A percentile compares a stretch with the other conserved stretches of the same genome.
These are phyloP conservation scores for Phyllosticta ampelicida DNA, from an alignment of 2,329 filamentous ascomycete genomes.

Conservation along the genomic window DNA sequence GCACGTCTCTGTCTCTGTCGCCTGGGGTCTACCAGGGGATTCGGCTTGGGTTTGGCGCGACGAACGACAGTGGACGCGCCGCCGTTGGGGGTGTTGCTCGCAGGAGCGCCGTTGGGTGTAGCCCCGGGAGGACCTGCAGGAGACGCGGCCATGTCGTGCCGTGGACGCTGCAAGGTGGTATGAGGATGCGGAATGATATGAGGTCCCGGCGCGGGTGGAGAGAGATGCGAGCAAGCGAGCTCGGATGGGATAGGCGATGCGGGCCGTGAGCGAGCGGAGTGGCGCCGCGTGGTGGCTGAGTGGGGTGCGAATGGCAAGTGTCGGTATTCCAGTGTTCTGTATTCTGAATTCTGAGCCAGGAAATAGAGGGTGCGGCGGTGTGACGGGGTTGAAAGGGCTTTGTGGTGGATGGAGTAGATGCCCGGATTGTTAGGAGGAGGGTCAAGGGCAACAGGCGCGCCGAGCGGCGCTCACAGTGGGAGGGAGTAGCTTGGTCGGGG, in stretches of 20 bases:
- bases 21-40: slow-evolving; percentile 20
- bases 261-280: not conserved
- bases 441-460: no score
- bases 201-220: not conserved
- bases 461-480: no score
- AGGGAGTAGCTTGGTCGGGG: no score
- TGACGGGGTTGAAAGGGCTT: not conserved
- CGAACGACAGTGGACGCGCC: slow-evolving; percentile 21
- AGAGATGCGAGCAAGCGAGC: not conserved
- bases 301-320: not conserved
- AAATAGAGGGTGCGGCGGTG: not conserved
- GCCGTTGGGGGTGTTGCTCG: slow-evolving; percentile 22
- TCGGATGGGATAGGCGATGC: not conserved
- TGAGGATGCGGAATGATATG: not conserved
- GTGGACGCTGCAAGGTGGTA: not conserved
- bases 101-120: slow-evolving; percentile 14
- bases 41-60: slow-evolving; percentile 24
- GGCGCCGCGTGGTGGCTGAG: not conserved
- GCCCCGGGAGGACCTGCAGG: slow-evolving; percentile 20
- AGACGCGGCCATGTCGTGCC: slow-evolving; percentile 12
- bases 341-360: no score
- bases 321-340: no score
- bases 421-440: no score
- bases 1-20: slow-evolving; percentile 10
- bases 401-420: not conserved